Base-by-base conservation (phyloP, 208 protist genomes). In the Trypanosoma vivax region DNA sequence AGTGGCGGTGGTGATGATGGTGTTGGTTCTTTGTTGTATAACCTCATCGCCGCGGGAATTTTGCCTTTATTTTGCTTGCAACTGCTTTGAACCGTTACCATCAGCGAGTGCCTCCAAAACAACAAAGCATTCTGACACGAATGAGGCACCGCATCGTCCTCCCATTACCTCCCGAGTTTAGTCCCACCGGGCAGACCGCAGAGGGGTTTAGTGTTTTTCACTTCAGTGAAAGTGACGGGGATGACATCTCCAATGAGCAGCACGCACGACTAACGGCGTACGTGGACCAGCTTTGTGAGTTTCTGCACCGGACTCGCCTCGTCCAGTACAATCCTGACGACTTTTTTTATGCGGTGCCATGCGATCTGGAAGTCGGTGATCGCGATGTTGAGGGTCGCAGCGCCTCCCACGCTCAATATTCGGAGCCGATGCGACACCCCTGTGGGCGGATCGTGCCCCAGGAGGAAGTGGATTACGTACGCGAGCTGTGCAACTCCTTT, bases 261-360 rank as follows among this genome's bases (percentile, higher is more conserved):
- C 61, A 71, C 24, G 54, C 53, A 16, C 13, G 42, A 13, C 19
- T 93, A 21, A 25, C 70, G 5, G 30, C 45, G n/a, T 90, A 94
- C 43, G 42, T 91, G 27, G 76, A 89, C 28, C 70, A 78, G 31
- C 62, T 94, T 14, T 79, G 70, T 18, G 59, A 37, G 1, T 88
- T 94, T 50, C 55, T 94, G 25, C 52, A 37, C 2, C 50, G 45
- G 5, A 74, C 73, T 14, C 70, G 78, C n/a, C 65, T 91, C 2
- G 76, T 94, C 41, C 83, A 91, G 41, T 52, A 70, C 10, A 80
- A 91, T 64, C 83, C 87, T 2, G 78, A 90, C 10, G 69, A 85
- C 40, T 94, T 77, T 52, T 91, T 94, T 30, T 46, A 73, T 30
- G 74, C 79, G 40, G 50, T 83, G 27, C 58, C 43, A 10, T 43